These are phyloP conservation scores for Kwoniella heveanensis DNA, from an alignment of 768 basidiomycete species.

Conservation along the genomic window DNA sequence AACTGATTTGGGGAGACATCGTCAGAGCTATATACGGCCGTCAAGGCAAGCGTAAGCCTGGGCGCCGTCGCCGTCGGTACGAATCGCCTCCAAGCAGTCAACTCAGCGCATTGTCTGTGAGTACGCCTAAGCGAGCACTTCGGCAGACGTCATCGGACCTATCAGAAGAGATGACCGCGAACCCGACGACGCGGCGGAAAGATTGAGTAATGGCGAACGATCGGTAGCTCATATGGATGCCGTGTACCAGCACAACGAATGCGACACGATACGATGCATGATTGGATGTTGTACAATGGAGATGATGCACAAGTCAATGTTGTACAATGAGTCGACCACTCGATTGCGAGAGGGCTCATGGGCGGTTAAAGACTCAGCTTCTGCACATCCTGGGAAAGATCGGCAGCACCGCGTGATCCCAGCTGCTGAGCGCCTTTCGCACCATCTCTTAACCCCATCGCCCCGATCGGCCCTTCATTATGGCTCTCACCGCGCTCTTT, in stretches of 20 bases:
- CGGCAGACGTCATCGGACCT: slow-evolving; percentile 10
- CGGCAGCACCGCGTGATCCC: not conserved
- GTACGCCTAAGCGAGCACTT: slow-evolving; percentile 10
- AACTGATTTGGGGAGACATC: slow-evolving; percentile 53
- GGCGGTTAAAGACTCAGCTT: slow-evolving; percentile 1
- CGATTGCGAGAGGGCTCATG: too few species aligned
- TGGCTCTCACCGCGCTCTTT: not conserved
- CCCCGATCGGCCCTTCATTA: too few species aligned
- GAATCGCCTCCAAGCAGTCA: slow-evolving; percentile 1
- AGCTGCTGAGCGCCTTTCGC: not conserved
- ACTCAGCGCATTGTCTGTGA: slow-evolving; percentile 5
- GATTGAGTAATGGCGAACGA: too few species aligned
- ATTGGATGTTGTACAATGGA: too few species aligned
- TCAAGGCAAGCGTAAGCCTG: slow-evolving; percentile 27
- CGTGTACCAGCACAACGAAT: too few species aligned
- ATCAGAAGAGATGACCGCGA: not conserved
- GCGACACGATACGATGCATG: too few species aligned
- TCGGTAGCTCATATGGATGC: too few species aligned
- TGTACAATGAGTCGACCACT: too few species aligned
- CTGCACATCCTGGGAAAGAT: not conserved
- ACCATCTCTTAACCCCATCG: too few species aligned
- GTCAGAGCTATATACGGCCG: slow-evolving; percentile 54
- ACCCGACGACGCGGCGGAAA: not conserved
- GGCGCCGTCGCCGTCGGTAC: not conserved
- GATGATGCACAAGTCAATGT: too few species aligned